A percentile compares a stretch with the other conserved stretches of the same genome.
Conservation (phyloP, 2,329 filamentous ascomycete genomes). For the Shiraia bambusicola region DNA sequence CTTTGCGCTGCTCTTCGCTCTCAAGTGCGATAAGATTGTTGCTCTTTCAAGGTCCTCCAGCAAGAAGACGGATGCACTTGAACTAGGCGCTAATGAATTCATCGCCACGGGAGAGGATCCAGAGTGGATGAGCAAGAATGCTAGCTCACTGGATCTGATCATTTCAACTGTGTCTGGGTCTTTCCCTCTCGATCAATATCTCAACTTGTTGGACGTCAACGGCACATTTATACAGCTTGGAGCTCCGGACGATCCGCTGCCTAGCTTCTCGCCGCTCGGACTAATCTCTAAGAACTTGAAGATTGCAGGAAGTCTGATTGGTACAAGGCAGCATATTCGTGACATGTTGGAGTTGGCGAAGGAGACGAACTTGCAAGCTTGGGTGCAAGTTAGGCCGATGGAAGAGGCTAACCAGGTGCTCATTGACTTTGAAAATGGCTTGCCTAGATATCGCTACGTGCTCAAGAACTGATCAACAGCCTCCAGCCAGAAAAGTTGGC, state of each 20-base stretch:
- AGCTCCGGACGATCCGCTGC: constrained; percentile 59
- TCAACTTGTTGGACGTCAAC: constrained; percentile 59
- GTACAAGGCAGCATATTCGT: constrained; percentile 62
- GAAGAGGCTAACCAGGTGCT: constrained; percentile 41
- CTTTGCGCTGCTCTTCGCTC: constrained; percentile 68
- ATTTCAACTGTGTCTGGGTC: constrained; percentile 59
- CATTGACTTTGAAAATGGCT: constrained; percentile 41
- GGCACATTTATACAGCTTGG: constrained; percentile 68
- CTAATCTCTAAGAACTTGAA: constrained; percentile 59
- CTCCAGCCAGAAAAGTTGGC: too few species aligned
- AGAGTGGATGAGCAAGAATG: constrained; percentile 60
- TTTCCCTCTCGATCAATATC: constrained; percentile 61
- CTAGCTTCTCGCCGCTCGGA: constrained; percentile 55
- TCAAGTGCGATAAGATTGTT: constrained; percentile 67
- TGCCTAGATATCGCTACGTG: constrained; percentile 49
- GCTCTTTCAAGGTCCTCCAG: constrained; percentile 61
- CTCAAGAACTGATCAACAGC: constrained; percentile 24
- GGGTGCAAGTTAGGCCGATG: constrained; percentile 47
- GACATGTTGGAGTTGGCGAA: constrained; percentile 52
- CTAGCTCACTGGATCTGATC: constrained; percentile 58
- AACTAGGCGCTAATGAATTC: constrained; percentile 63
- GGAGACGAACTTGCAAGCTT: constrained; percentile 44
- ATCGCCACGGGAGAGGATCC: constrained; percentile 61
- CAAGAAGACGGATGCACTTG: constrained; percentile 63
- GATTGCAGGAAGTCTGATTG: constrained; percentile 65